A percentile compares a stretch with the other conserved stretches of the same genome.
phyloP scores from a whole-genome alignment of 805 yeast species.

The Kuraishia piskuri region DNA sequence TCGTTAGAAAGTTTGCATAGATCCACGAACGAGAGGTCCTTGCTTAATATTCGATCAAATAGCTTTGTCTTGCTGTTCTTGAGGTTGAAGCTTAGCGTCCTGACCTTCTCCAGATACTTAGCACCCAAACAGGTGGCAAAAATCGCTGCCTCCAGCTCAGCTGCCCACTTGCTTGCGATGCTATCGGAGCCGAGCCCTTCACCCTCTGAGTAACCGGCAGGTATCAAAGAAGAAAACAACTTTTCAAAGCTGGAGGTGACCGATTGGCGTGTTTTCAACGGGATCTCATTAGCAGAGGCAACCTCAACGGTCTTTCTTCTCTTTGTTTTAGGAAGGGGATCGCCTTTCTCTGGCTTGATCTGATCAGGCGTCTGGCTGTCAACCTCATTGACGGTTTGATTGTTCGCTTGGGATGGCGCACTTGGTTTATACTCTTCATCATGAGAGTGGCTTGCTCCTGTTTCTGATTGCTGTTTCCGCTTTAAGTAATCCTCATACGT shows the following conservation, averaged over 20 bases:
- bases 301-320: neutral
- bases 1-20: conserved; percentile 61
- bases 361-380: neutral
- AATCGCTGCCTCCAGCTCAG: conserved; percentile 42
- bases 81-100: conserved; percentile 57
- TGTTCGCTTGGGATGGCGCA: neutral
- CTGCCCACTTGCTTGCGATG: conserved; percentile 36
- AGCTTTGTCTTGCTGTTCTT: conserved; percentile 49
- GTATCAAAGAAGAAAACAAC: conserved; percentile 32
- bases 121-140: conserved; percentile 22
- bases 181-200: conserved; percentile 18
- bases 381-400: too few relatives aligned
- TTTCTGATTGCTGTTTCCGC: neutral
- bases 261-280: conserved; percentile 28
- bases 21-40: conserved; percentile 43
- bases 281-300: neutral
- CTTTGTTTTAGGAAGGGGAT: neutral
- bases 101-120: conserved; percentile 56
- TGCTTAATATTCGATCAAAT: conserved; percentile 47
- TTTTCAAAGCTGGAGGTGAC: conserved; percentile 44
- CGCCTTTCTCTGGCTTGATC: neutral
- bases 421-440: conserved; percentile 1
- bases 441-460: conserved; percentile 2
- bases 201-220: conserved; percentile 20
- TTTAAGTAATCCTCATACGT: conserved; percentile 20